A percentile compares a stretch with the other conserved stretches of the same genome.
phyloP scores from a whole-genome alignment of 306 rosid genomes.

The apple (Malus domestica) region ASM211411v1 NC_041790.1:3274501-3275000 shows the following conservation, averaged over 20 bases:
- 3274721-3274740: conserved; percentile 30
- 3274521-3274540: conserved; percentile 35
- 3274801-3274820: conserved; percentile 40
- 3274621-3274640: conserved; percentile 46
- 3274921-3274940: conserved; percentile 1
- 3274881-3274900: conserved; percentile 6
- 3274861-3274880: conserved; percentile 27
- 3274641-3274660: neutral
- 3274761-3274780: conserved; percentile 40
- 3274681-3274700: conserved; percentile 16
- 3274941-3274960: conserved; percentile 46
- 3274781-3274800: conserved; percentile 33
- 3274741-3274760: conserved; percentile 33
- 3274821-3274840: conserved; percentile 43
- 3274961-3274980: conserved; percentile 30
- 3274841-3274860: conserved; percentile 38
- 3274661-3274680: neutral
- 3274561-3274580: conserved; percentile 35
- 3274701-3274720: conserved; percentile 36
- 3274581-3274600: conserved; percentile 37
- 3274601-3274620: conserved; percentile 34
- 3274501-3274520: neutral
- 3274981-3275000: conserved; percentile 35
- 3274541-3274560: conserved; percentile 43
- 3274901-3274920: conserved; percentile 1